Evolutionary conservation across 495 filamentous ascomycete species (phyloP), one percentile per base, ranked within the genome.

Genomic region (Oidiodendron maius): DNA sequence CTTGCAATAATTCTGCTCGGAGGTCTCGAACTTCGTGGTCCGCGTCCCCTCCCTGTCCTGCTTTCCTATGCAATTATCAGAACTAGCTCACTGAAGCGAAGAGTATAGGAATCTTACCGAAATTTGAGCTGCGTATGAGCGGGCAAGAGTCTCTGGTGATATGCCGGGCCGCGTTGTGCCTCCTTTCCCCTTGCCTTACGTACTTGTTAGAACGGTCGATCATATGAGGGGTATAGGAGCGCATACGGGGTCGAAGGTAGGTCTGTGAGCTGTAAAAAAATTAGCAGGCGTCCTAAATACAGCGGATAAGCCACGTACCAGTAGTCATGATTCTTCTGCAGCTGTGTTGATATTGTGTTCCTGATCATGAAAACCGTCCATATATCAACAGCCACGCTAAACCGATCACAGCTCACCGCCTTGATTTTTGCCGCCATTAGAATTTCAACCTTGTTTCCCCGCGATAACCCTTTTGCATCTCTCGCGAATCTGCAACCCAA

Each of bases 91-190:
- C 1, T 30, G 22, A n/a, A n/a, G n/a, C n/a, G n/a, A 48, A n/a
- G 23, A 6, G 18, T 16, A 24, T 50, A 3, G 48, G 47, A 13
- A 41, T 17, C 6, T 20, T 75, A 86, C 82, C 89, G 79, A 50
- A 84, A 81, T 68, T 98, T 98, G 57, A 98, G 80, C 58, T 86
- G 81, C 26, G 84, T 96, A 61, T 97, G 82, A 9, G 93, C 93
- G 3, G 93, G 94, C 2, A 96, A 82, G 10, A 97, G 84, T 44
- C 93, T 83, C 72, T 96, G 93, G 65, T 98, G 93, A 69, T 96
- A 97, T 49, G 93, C 93, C 32, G 89, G 87, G 13, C 93, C 93
- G 57, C 90, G 84, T 45, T 87, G 86, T 61, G 91, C 87, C 65
- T 98, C 93, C 77, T 95, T 96, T 56, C 94, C 93, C 62, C 84